These are phyloP conservation scores for Fraxinus floribunda DNA, from an alignment of 305 asterid genomes.

Conservation along the genomic window DNA sequence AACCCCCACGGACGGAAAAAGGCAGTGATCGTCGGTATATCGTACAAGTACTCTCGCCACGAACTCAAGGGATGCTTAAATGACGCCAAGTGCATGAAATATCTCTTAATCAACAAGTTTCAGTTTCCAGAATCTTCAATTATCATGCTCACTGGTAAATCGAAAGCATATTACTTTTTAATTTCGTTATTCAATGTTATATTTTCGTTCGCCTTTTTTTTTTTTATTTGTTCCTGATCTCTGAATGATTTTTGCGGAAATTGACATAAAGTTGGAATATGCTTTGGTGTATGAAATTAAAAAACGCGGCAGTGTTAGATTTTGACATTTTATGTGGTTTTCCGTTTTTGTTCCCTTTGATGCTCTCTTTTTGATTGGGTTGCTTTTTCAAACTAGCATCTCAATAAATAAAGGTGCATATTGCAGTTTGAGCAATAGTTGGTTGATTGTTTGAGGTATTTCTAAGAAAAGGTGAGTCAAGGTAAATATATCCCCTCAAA, in stretches of 20 bases:
- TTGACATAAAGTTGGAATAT: conserved; percentile 21
- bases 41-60: conserved; percentile 71
- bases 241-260: background rate
- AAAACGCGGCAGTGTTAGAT: background rate
- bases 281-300: conserved; percentile 8
- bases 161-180: background rate
- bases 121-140: conserved; percentile 84
- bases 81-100: conserved; percentile 91
- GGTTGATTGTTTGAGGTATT: background rate
- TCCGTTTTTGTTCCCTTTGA: background rate
- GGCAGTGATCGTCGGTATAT: conserved; percentile 90
- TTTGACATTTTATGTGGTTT: conserved; percentile 3
- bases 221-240: conserved; percentile 12
- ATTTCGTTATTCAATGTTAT: background rate
- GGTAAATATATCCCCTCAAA: background rate
- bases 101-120: conserved; percentile 72
- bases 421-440: background rate
- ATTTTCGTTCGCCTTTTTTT: background rate
- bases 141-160: conserved; percentile 82
- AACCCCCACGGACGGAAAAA: conserved; percentile 76
- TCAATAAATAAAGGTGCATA: background rate
- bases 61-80: conserved; percentile 93
- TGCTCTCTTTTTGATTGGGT: background rate
- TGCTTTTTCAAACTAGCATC: conserved; percentile 11
- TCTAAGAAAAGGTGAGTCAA: background rate